Evolutionary conservation across 2,329 filamentous ascomycete species (phyloP).

Genomic region (Ophiocordyceps unilateralis): DNA sequence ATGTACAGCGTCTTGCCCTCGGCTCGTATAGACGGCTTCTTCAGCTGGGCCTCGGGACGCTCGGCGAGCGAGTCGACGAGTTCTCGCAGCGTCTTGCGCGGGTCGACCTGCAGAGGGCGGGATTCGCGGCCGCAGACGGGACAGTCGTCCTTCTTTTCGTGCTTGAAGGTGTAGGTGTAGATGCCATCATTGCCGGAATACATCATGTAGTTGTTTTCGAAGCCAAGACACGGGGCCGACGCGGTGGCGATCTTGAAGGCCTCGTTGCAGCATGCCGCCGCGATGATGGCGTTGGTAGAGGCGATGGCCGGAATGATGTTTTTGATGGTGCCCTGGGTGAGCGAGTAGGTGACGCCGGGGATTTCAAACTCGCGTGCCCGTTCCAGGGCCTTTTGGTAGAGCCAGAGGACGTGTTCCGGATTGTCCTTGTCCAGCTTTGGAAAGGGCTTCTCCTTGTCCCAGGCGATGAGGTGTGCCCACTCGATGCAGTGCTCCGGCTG

Average conservation of each 20-base stretch:
- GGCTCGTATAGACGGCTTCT: constrained; percentile 71
- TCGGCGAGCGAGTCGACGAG: constrained; percentile 73
- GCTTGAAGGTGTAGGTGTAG: constrained; percentile 94
- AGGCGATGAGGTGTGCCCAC: constrained; percentile 97
- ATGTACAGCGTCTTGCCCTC: constrained; percentile 82
- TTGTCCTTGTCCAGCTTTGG: constrained; percentile 86
- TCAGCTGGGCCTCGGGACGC: constrained; percentile 78
- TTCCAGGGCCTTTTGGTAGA: constrained; percentile 67
- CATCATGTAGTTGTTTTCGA: constrained; percentile 93
- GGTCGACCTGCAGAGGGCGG: constrained; percentile 55
- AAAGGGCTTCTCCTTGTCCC: constrained; percentile 75
- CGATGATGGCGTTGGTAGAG: constrained; percentile 92
- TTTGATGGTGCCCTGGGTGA: constrained; percentile 95
- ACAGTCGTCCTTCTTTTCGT: constrained; percentile 87
- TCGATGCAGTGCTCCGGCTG: constrained; percentile 97
- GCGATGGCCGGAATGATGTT: constrained; percentile 99
- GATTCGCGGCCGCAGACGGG: constrained; percentile 81
- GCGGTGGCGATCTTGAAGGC: constrained; percentile 84
- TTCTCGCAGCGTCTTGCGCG: constrained; percentile 57
- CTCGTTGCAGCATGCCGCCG: constrained; percentile 90
- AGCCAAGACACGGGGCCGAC: constrained; percentile 62
- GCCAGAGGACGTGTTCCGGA: constrained; percentile 92
- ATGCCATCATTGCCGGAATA: constrained; percentile 92
- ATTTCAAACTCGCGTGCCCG: constrained; percentile 85
- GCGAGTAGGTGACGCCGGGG: constrained; percentile 77